Evolutionary conservation across 106 monocot genomes (phyloP).

Genomic region (Dendrobium huoshanense): DNA sequence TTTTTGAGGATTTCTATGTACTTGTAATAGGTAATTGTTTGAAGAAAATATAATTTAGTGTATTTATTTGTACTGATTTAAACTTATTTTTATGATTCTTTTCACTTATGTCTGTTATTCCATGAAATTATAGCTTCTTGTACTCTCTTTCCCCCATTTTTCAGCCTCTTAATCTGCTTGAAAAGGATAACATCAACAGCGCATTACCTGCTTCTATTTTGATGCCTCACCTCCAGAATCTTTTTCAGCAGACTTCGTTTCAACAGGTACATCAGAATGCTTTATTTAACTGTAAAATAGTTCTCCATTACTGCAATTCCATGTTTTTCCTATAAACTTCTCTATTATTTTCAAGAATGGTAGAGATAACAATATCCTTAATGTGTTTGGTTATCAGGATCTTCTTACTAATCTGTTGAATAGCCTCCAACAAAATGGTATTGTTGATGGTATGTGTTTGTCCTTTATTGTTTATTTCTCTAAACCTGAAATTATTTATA

Average conservation of each 20-base stretch:
- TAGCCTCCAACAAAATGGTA: conserved; percentile 69
- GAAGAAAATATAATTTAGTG: background rate
- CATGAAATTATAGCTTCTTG: background rate
- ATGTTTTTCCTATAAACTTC: background rate
- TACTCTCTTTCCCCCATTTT: background rate
- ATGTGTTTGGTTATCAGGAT: conserved; percentile 36
- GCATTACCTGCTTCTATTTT: conserved; percentile 66
- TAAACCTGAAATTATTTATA: background rate
- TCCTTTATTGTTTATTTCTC: background rate
- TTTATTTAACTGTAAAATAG: background rate
- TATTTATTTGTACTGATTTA: background rate
- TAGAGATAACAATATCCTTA: background rate
- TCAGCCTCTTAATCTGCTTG: conserved; percentile 36
- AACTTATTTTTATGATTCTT: background rate
- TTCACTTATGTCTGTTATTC: background rate
- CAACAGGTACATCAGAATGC: conserved; percentile 51
- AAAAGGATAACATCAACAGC: conserved; percentile 55
- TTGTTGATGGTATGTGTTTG: conserved; percentile 43
- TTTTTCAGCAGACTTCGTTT: conserved; percentile 83
- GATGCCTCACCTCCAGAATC: conserved; percentile 90
- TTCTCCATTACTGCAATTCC: background rate
- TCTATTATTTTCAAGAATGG: background rate
- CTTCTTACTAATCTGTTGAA: conserved; percentile 73
- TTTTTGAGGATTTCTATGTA: background rate
- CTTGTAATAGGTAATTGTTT: background rate